Percentiles rank a stretch among this genome's conserved stretches.
These are phyloP conservation scores for Malassezia dermatis DNA, from an alignment of 1,284 basidiomycete species.

Conservation along the genomic window DNA sequence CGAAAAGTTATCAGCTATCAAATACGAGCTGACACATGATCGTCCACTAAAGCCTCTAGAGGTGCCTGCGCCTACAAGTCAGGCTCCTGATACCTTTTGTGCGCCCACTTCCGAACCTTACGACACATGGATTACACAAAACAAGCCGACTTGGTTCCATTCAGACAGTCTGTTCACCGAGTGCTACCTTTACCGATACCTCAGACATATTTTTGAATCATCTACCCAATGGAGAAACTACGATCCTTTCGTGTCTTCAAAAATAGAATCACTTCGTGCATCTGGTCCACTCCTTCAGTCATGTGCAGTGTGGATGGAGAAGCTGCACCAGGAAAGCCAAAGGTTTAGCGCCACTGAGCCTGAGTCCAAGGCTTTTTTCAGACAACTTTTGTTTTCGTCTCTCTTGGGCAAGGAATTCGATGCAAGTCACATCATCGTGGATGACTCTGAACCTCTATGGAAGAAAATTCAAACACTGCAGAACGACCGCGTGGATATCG, in stretches of 20 bases:
- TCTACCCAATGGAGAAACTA: conserved; percentile 64
- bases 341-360: neutral
- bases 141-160: conserved; percentile 70
- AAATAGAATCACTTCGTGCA: conserved; percentile 70
- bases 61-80: conserved; percentile 11
- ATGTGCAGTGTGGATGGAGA: conserved; percentile 27
- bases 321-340: conserved; percentile 24
- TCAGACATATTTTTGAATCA: conserved; percentile 64
- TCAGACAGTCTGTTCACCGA: conserved; percentile 84
- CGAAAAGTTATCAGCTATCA: conserved; percentile 65
- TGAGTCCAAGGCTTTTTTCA: conserved; percentile 57
- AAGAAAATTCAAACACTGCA: conserved; percentile 57
- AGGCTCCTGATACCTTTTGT: conserved; percentile 52
- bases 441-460: conserved; percentile 74
- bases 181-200: conserved; percentile 67
- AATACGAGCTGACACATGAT: conserved; percentile 80
- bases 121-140: conserved; percentile 23
- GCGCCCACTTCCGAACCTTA: conserved; percentile 49
- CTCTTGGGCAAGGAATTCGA: conserved; percentile 62
- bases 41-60: conserved; percentile 55
- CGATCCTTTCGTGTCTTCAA: conserved; percentile 76
- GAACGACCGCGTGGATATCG: conserved; percentile 65
- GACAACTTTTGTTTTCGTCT: conserved; percentile 72
- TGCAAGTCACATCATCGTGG: conserved; percentile 71
- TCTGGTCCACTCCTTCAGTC: conserved; percentile 59